Base-by-base conservation (phyloP, 2,329 filamentous ascomycete genomes). In the Aureobasidium vineae region DNA sequence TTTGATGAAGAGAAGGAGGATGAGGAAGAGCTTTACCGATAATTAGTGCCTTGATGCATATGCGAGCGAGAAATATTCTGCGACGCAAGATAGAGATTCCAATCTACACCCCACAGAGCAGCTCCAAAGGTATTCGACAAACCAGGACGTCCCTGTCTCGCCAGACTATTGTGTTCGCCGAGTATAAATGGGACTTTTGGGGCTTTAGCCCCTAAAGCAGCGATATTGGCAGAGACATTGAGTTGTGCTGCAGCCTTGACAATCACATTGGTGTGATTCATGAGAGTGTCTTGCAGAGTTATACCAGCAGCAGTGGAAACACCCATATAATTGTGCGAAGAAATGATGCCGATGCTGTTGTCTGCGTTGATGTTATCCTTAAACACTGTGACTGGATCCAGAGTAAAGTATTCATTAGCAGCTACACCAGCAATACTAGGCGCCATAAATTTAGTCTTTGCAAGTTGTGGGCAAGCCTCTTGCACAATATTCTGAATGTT, bases 111-210 rank as follows among this genome's bases (percentile, higher is more conserved):
- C 86, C 86, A 89, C 21, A 89, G 83, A 11, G 86, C 85, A 11
- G 86, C 86, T 41, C 86, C 87, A 73, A 89, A 89, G 0, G 84
- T 80, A 76, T 89, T 86, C 45, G 85, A 87, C 21, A 89, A 77
- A 0, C 86, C 86, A 0, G 86, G 84, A 6, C 80, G 80, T 65
- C 86, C 87, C 76, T 88, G 79, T 73, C 85, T 84, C 75, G 84
- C 88, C 11, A 89, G 80, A 8, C 83, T 86, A 75, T 89, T 89
- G 59, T 82, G 81, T 76, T 89, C 85, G 68, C 85, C 85, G 1
- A 88, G 77, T 68, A 87, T 84, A 69, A 84, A 84, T 0, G 84
- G 83, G 3, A 83, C 68, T 26, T 69, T 53, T 28, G 73, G 70
- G 38, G 72, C 78, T n/a, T 70, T 50, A 2, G 72, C 68, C 21